phyloP scores from a whole-genome alignment of 768 basidiomycete genomes.

The Cubamyces lactineus region DNA sequence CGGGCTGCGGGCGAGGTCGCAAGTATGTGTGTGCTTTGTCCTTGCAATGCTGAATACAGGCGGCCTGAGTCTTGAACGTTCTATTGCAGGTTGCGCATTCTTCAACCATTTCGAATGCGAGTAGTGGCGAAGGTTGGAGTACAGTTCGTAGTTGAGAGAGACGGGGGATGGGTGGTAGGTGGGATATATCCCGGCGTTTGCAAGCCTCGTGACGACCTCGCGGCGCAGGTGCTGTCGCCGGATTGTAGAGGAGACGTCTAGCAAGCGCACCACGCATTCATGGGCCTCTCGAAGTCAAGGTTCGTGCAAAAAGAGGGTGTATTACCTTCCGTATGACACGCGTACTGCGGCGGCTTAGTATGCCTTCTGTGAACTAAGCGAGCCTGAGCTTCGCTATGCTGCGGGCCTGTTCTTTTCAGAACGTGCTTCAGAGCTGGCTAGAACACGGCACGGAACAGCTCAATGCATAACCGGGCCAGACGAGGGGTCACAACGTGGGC shows the following conservation, averaged over 20 bases:
- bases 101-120: not conserved
- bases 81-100: slow-evolving; percentile 13
- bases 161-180: not conserved
- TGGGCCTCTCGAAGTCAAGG: not conserved
- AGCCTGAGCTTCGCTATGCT: too few relatives aligned
- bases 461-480: not conserved
- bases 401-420: too few relatives aligned
- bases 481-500: not conserved
- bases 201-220: slow-evolving; percentile 14
- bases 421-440: too few relatives aligned
- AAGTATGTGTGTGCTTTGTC: slow-evolving; percentile 14
- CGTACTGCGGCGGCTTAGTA: too few relatives aligned
- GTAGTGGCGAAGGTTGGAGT: not conserved
- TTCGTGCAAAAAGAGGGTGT: not conserved
- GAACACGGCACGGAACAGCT: too few relatives aligned
- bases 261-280: not conserved
- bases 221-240: not conserved
- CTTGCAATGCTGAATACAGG: slow-evolving; percentile 12
- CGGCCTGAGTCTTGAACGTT: slow-evolving; percentile 9
- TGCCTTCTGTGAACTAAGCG: too few relatives aligned
- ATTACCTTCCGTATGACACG: not conserved
- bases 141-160: not conserved
- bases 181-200: not conserved
- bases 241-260: not conserved
- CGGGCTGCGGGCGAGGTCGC: not conserved